Conservation (phyloP, 306 rosid genomes). For the Rubus parviflorus region DNA sequence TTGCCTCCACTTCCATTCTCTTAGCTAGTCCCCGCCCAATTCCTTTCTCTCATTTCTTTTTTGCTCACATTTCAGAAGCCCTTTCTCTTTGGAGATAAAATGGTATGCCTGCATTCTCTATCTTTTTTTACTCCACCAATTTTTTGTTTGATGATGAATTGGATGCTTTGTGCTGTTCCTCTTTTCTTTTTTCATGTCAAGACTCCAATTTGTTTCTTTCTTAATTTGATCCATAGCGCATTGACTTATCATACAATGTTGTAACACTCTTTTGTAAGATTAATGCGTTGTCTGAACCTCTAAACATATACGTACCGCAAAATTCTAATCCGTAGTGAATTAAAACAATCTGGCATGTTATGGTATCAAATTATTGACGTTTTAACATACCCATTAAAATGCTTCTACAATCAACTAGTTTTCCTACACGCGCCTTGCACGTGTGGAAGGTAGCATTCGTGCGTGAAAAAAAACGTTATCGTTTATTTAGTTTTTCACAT, state of each 20-base stretch:
- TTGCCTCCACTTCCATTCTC: slow-evolving; percentile 44
- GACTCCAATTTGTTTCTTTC: background rate
- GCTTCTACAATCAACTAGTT: background rate
- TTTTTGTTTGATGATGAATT: background rate
- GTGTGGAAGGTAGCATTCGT: too few species aligned
- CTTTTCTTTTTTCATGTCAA: background rate
- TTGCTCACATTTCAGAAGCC: slow-evolving; percentile 48
- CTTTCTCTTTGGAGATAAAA: slow-evolving; percentile 64
- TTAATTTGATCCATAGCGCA: background rate
- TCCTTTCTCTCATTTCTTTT: slow-evolving; percentile 23
- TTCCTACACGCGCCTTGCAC: too few species aligned
- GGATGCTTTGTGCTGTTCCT: background rate
- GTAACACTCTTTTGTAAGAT: too few species aligned
- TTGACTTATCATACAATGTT: background rate
- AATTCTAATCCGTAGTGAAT: background rate
- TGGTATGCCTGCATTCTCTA: slow-evolving; percentile 42
- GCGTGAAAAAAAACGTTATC: too few species aligned
- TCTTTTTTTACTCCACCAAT: background rate
- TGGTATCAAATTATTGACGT: background rate
- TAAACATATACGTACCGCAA: too few species aligned
- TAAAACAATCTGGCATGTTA: background rate
- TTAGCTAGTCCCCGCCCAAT: slow-evolving; percentile 10
- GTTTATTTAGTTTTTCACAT: too few species aligned
- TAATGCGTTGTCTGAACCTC: too few species aligned
- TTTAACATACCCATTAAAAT: background rate